Conservation (phyloP, 1,284 basidiomycete genomes). For the Cutaneotrichosporon sp. region DNA sequence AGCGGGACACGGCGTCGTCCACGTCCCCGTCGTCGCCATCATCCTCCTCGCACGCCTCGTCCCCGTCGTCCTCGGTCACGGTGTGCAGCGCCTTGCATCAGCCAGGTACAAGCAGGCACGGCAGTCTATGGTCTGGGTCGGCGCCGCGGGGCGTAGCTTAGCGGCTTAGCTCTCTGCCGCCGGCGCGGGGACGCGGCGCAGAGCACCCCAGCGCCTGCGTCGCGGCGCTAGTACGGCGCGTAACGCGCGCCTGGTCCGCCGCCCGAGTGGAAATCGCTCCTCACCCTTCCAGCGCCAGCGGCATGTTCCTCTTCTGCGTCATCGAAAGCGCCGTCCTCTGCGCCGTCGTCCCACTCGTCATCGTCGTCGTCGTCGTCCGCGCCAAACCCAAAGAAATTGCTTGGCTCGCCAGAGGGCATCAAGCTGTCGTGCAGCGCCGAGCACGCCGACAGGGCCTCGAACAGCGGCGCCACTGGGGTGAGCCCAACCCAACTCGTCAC, state of each 20-base stretch:
- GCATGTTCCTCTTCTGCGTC: constrained; percentile 34
- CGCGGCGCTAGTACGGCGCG: constrained; percentile 67
- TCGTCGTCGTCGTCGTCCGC: constrained; percentile 14
- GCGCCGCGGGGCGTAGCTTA: no score
- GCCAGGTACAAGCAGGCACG: neutral
- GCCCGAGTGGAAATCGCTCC: constrained; percentile 73
- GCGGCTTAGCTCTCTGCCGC: no score
- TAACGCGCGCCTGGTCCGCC: constrained; percentile 60
- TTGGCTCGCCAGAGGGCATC: constrained; percentile 54
- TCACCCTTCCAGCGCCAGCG: constrained; percentile 79
- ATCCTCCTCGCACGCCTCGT: neutral
- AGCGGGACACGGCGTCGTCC: constrained; percentile 55
- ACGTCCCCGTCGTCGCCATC: constrained; percentile 10
- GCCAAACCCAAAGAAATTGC: constrained; percentile 38
- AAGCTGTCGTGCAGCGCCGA: constrained; percentile 75
- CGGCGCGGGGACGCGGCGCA: no score
- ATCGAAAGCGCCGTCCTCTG: constrained; percentile 54
- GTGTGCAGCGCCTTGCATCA: neutral
- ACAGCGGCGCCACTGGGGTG: constrained; percentile 71
- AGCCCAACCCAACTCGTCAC: neutral
- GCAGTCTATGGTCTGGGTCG: no score
- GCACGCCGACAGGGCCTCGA: constrained; percentile 79
- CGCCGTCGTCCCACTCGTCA: constrained; percentile 14
- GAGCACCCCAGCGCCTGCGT: no score
- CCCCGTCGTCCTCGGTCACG: neutral